Evolutionary conservation across 805 yeast species (phyloP).

Genomic region (Saccharomyces eubayanus): DNA sequence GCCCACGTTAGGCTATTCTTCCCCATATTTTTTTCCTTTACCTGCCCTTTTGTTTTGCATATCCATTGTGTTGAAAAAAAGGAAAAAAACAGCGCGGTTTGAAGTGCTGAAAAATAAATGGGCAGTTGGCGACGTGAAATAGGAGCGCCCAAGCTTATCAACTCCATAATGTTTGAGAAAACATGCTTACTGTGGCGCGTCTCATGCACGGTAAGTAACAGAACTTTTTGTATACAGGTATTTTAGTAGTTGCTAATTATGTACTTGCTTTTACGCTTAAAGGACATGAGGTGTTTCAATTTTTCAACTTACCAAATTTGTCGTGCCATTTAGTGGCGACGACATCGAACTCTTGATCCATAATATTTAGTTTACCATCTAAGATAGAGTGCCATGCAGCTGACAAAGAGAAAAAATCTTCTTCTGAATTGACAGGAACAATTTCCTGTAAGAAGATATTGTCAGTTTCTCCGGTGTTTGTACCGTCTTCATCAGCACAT

Average conservation of each 20-base stretch:
- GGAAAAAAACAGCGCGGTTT: background rate
- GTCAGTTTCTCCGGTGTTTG: conserved; percentile 22
- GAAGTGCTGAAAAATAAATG: background rate
- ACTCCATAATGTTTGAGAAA: background rate
- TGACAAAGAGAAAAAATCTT: conserved; percentile 19
- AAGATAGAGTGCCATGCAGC: conserved; percentile 23
- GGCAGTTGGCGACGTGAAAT: background rate
- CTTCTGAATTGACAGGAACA: conserved; percentile 16
- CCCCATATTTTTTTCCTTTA: background rate
- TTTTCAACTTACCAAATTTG: conserved; percentile 18
- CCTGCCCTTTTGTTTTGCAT: background rate
- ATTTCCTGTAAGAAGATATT: conserved; percentile 29
- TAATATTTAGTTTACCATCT: conserved; percentile 8
- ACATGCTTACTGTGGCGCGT: background rate
- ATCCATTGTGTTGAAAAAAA: background rate
- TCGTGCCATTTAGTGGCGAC: conserved; percentile 19
- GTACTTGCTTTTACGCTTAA: background rate
- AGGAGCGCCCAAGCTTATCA: background rate
- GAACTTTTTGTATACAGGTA: background rate
- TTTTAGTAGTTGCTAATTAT: background rate
- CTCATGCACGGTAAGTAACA: background rate
- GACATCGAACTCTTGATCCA: conserved; percentile 14
- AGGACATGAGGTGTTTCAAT: background rate
- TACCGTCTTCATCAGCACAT: conserved; percentile 27
- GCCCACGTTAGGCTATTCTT: background rate